Evolutionary conservation across 2,329 filamentous ascomycete genomes (phyloP).

Genomic region (Aureobasidium sp.): DNA sequence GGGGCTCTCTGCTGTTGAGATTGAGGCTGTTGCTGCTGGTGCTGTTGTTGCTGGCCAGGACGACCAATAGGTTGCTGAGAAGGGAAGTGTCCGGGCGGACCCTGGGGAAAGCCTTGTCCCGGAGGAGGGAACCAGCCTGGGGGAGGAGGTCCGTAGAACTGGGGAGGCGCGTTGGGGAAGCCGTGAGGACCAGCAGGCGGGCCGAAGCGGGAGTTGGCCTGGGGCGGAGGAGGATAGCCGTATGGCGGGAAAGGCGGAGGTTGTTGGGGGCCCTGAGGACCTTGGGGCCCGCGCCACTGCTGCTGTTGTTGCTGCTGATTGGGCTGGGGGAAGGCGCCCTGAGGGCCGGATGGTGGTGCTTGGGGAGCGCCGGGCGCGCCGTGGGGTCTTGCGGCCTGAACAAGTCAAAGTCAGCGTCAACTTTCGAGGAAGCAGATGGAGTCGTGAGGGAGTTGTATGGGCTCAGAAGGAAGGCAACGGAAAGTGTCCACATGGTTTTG

Average conservation of each 20-base stretch:
- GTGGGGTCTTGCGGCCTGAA: slow-evolving; percentile 25
- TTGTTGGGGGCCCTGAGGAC: slow-evolving; percentile 26
- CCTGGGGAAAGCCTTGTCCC: slow-evolving; percentile 52
- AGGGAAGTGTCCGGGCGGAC: slow-evolving; percentile 39
- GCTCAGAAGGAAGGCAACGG: slow-evolving; percentile 99
- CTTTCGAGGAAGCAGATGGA: background rate
- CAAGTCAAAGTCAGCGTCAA: slow-evolving; percentile 13
- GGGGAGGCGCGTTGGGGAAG: slow-evolving; percentile 48
- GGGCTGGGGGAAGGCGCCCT: slow-evolving; percentile 29
- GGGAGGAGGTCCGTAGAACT: slow-evolving; percentile 42
- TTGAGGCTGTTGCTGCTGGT: slow-evolving; percentile 21
- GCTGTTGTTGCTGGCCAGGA: slow-evolving; percentile 39
- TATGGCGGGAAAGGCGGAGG: slow-evolving; percentile 30
- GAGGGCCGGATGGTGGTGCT: slow-evolving; percentile 16
- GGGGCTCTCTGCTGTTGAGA: slow-evolving; percentile 15
- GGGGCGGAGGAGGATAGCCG: slow-evolving; percentile 35
- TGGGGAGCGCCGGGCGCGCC: slow-evolving; percentile 3
- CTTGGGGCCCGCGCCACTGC: slow-evolving; percentile 31
- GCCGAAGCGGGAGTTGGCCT: slow-evolving; percentile 40
- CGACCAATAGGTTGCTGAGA: slow-evolving; percentile 45
- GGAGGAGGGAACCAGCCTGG: slow-evolving; percentile 68
- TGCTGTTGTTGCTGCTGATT: slow-evolving; percentile 29
- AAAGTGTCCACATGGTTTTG: slow-evolving; percentile 94
- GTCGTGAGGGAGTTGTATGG: slow-evolving; percentile 17
- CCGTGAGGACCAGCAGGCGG: slow-evolving; percentile 37